A percentile compares a stretch with the other conserved stretches of the same genome.
Conservation (phyloP, 83 land plant species). For the Thuja plicata region DNA sequence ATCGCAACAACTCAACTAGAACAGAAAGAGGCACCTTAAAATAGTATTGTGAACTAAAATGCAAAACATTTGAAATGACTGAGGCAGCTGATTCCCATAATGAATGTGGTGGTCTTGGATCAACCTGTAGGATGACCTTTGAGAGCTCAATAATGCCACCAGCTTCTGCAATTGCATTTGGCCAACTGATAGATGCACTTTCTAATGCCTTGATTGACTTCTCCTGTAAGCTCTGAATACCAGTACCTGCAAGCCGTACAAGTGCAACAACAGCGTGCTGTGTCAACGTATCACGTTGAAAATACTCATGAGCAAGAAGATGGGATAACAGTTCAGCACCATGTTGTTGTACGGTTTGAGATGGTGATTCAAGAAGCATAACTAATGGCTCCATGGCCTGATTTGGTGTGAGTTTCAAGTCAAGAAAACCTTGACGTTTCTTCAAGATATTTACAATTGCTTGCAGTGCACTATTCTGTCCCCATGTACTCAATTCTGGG, state of each 20-base stretch:
- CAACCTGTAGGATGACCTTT: constrained; percentile 68
- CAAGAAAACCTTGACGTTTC: constrained; percentile 54
- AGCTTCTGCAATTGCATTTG: constrained; percentile 77
- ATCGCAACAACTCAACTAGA: constrained; percentile 64
- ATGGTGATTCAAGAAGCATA: constrained; percentile 69
- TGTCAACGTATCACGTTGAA: constrained; percentile 71
- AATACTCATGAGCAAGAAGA: constrained; percentile 62
- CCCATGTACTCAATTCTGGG: constrained; percentile 61
- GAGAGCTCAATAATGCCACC: constrained; percentile 81
- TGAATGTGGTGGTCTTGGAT: constrained; percentile 66
- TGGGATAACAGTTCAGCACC: constrained; percentile 75
- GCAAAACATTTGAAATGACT: constrained; percentile 65
- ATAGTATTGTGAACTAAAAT: constrained; percentile 41
- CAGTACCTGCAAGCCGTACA: constrained; percentile 66
- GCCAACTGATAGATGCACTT: constrained; percentile 71
- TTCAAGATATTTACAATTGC: constrained; percentile 82
- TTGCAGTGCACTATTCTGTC: constrained; percentile 88
- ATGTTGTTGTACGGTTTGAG: constrained; percentile 78
- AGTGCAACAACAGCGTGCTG: constrained; percentile 71
- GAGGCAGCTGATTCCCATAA: constrained; percentile 81
- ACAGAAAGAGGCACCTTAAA: constrained; percentile 62
- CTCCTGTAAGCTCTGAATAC: constrained; percentile 69
- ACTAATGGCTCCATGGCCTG: constrained; percentile 77
- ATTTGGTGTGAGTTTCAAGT: constrained; percentile 52
- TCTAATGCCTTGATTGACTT: constrained; percentile 75